A percentile compares a stretch with the other conserved stretches of the same genome.
Conservation (phyloP, 495 filamentous ascomycete species). For the Thermochaetoides thermophila region DNA sequence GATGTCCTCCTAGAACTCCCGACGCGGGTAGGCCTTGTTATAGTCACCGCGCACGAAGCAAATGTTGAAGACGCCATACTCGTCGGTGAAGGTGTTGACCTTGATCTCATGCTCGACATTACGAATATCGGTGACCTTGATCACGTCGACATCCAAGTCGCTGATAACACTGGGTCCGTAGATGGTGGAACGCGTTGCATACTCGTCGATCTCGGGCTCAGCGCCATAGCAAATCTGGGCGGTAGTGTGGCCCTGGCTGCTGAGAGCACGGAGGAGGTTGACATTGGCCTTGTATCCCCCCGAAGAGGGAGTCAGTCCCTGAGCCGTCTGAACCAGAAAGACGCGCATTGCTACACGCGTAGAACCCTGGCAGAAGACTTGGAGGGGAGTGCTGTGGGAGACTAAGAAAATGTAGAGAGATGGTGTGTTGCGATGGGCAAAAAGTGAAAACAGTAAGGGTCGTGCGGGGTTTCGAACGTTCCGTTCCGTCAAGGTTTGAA, state of each 20-base stretch:
- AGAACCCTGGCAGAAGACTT: no score
- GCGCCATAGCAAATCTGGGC: conserved; percentile 18
- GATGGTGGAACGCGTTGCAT: conserved; percentile 7
- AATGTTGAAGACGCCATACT: conserved; percentile 13
- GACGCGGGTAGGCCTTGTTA: conserved; percentile 10
- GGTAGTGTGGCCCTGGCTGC: conserved; percentile 5
- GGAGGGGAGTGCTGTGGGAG: no score
- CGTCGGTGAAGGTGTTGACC: conserved; percentile 15
- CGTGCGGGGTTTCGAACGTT: no score
- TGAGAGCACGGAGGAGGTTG: conserved; percentile 12
- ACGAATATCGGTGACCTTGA: no score
- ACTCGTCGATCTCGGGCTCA: conserved; percentile 9
- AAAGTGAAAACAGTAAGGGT: no score
- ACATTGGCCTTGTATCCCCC: conserved; percentile 21
- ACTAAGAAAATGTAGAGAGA: no score
- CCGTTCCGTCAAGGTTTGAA: no score
- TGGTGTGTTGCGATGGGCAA: no score
- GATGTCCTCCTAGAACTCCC: conserved; percentile 13
- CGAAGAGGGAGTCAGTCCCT: conserved; percentile 18
- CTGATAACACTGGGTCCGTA: no score
- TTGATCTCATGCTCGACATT: background rate
- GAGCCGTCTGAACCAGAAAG: conserved; percentile 19
- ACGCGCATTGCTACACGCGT: no score
- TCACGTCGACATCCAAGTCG: no score
- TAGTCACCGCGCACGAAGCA: conserved; percentile 8